phyloP scores from a whole-genome alignment of 2,329 filamentous ascomycete genomes.

The Exutisphaerella laricina region DNA sequence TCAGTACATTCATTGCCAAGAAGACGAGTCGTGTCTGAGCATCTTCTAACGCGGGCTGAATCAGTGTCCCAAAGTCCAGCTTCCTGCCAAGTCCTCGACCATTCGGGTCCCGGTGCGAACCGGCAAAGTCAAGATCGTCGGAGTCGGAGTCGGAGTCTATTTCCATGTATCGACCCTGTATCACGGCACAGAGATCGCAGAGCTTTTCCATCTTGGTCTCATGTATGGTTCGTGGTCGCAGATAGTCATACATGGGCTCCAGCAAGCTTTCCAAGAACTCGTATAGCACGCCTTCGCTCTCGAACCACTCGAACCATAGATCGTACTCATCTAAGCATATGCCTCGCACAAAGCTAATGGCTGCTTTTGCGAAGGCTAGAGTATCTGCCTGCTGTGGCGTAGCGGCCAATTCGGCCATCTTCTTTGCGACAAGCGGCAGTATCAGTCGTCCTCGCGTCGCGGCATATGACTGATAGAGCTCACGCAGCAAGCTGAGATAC shows the following conservation, averaged over 20 bases:
- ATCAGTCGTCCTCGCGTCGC: constrained; percentile 54
- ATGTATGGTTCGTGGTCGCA: constrained; percentile 60
- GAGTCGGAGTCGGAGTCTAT: constrained; percentile 46
- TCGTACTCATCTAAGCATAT: constrained; percentile 64
- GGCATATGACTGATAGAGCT: constrained; percentile 59
- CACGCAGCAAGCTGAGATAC: constrained; percentile 61
- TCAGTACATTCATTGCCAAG: constrained; percentile 56
- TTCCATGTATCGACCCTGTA: constrained; percentile 61
- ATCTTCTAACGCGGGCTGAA: constrained; percentile 62
- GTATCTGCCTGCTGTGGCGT: constrained; percentile 58
- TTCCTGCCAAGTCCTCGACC: constrained; percentile 21
- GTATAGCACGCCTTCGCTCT: constrained; percentile 56
- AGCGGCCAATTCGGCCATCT: constrained; percentile 51
- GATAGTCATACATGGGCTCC: constrained; percentile 61
- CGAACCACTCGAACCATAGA: constrained; percentile 62
- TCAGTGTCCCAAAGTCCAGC: constrained; percentile 57
- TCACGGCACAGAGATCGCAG: constrained; percentile 60
- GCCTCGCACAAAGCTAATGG: constrained; percentile 60
- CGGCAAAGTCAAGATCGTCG: constrained; percentile 38
- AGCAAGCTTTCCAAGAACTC: constrained; percentile 63
- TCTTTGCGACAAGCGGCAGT: constrained; percentile 58
- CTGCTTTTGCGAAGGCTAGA: constrained; percentile 58
- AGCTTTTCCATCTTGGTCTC: constrained; percentile 61
- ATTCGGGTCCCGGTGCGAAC: constrained; percentile 18
- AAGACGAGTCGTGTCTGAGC: constrained; percentile 63